phyloP scores from a whole-genome alignment of 495 filamentous ascomycete genomes.

The Lepraria neglecta region DNA sequence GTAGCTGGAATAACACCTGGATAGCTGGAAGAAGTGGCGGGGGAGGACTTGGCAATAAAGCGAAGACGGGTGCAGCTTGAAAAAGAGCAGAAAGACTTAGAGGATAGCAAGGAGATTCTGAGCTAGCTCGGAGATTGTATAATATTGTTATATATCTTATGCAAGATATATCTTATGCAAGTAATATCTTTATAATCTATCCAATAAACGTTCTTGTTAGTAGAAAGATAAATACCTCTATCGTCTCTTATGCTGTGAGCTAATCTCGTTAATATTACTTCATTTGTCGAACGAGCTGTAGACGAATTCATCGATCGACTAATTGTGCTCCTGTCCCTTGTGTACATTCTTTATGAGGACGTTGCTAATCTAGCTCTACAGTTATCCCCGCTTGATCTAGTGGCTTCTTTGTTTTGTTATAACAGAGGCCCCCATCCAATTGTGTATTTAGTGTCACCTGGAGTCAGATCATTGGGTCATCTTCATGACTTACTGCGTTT shows the following conservation, averaged over 20 bases:
- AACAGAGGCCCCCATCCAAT: no score
- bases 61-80: constrained; percentile 32
- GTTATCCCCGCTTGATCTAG: no score
- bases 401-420: no score
- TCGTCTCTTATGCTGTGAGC: constrained; percentile 9
- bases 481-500: constrained; percentile 7
- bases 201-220: no score
- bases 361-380: no score
- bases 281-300: constrained; percentile 8
- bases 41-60: constrained; percentile 34
- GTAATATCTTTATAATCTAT: no score
- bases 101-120: constrained; percentile 34
- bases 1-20: constrained; percentile 32
- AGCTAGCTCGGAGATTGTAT: constrained; percentile 20
- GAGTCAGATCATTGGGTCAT: no score
- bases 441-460: no score
- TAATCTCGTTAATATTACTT: constrained; percentile 8
- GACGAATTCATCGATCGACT: constrained; percentile 2
- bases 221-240: constrained; percentile 1
- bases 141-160: no score
- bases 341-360: neutral
- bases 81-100: constrained; percentile 37
- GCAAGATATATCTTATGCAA: no score
- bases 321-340: constrained; percentile 2
- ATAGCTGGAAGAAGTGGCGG: constrained; percentile 39